phyloP scores from a whole-genome alignment of 2,329 filamentous ascomycete species.

The Daldinia sp. region DNA sequence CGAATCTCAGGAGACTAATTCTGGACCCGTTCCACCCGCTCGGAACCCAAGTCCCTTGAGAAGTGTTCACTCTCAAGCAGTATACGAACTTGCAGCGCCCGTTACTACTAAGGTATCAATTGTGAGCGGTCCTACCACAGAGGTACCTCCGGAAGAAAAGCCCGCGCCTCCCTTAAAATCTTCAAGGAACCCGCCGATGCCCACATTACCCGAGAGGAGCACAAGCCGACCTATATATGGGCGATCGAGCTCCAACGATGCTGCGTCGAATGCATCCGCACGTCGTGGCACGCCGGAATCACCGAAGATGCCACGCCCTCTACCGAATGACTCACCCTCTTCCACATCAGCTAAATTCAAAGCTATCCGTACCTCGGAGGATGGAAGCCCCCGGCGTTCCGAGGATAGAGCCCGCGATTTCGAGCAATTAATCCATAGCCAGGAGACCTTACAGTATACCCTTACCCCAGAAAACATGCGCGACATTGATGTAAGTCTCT shows the following conservation, averaged over 20 bases:
- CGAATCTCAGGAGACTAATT: constrained; percentile 22
- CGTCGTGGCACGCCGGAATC: constrained; percentile 43
- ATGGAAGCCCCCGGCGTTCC: constrained; percentile 56
- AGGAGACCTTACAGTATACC: constrained; percentile 84
- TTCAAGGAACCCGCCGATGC: constrained; percentile 41
- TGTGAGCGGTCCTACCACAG: constrained; percentile 21
- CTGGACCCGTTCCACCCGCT: constrained; percentile 23
- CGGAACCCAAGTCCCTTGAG: constrained; percentile 37
- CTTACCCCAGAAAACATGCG: constrained; percentile 82
- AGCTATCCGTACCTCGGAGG: constrained; percentile 65
- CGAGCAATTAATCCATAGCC: constrained; percentile 82
- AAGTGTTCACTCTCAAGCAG: constrained; percentile 26
- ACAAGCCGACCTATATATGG: constrained; percentile 39
- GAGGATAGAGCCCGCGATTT: constrained; percentile 74
- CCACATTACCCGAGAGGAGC: constrained; percentile 45
- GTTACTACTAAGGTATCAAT: constrained; percentile 39
- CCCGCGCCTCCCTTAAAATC: constrained; percentile 38
- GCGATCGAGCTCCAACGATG: constrained; percentile 25
- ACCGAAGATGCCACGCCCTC: constrained; percentile 47
- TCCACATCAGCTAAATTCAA: constrained; percentile 61
- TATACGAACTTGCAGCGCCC: constrained; percentile 24
- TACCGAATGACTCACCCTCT: constrained; percentile 59
- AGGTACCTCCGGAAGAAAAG: constrained; percentile 35
- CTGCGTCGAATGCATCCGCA: constrained; percentile 18
- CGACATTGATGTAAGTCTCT: constrained; percentile 71